Conservation (phyloP, 441 rosid species). For the Rhodomyrtus psidioides region DNA sequence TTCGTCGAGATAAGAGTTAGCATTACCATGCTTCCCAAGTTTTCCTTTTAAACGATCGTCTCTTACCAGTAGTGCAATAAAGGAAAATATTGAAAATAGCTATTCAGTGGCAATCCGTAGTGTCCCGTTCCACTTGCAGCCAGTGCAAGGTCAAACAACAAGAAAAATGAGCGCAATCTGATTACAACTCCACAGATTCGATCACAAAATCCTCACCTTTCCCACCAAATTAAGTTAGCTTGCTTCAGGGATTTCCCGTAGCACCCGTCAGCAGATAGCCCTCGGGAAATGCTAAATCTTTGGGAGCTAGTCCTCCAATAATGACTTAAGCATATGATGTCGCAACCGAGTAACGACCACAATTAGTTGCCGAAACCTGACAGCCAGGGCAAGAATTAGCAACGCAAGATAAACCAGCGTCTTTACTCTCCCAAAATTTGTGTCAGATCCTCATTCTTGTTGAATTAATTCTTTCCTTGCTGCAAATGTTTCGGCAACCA, state of each 20-base stretch:
- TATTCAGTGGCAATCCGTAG: background rate
- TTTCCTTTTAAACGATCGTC: background rate
- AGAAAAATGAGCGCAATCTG: background rate
- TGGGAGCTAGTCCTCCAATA: background rate
- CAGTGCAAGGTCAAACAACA: background rate
- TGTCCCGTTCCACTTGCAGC: background rate
- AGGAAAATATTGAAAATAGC: background rate
- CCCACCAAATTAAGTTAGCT: background rate
- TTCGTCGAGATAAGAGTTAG: background rate
- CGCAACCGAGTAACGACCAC: background rate
- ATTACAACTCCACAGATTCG: background rate
- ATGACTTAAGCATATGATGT: background rate
- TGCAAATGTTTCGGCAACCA: slow-evolving; percentile 92
- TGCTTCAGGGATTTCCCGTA: background rate
- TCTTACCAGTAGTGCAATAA: background rate
- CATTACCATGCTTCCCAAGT: background rate
- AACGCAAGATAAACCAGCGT: background rate
- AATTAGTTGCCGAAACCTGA: background rate
- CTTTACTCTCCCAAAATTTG: background rate
- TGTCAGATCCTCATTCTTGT: slow-evolving; percentile 7
- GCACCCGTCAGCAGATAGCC: background rate
- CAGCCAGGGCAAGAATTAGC: background rate
- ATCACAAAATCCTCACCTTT: background rate
- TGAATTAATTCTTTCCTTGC: slow-evolving; percentile 23
- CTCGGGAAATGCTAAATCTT: background rate